Base-by-base conservation (phyloP, 345 rosid genomes). In the sweet orange (Citrus sinensis) region DNA sequence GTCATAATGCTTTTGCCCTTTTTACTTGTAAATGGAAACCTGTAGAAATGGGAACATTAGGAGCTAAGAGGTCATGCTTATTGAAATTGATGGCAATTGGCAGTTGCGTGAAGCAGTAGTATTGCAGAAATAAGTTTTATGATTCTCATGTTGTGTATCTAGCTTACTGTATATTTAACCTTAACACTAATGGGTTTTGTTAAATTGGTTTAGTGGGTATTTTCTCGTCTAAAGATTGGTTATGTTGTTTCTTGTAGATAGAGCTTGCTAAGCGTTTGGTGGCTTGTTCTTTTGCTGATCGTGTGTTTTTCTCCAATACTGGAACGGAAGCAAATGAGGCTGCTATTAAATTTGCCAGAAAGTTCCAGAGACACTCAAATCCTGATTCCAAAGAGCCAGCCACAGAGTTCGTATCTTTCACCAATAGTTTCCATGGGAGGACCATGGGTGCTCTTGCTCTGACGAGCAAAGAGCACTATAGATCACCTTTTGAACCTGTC, bases 241-340 rank as follows among this genome's bases (percentile, higher is more conserved):
- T 40, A 22, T 19, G 13, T 34, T 61, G 67, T 80, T 66, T 65
- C 22, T 35, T 83, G 82, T 77, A 93, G 98, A 85, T 90, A 65
- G 97, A 94, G 76, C 97, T 94, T 22, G 99, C 98, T 0, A 89
- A 88, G 78, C 87, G 88, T 30, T 86, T 94, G 4, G 98, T 96
- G 82, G 91, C 84, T 10, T 78, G 68, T 58, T 94, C 97, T 16
- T 96, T 94, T 27, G 98, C 99, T 7, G 96, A 92, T 80, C 87
- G 94, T 17, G 95, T 92, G 24, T 96, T 94, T 81, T 96, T 94
- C 80, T 65, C 93, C 10, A 96, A 94, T 82, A 90, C 98, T 65
- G 99, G 99, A 72, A 88, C 98, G 0, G 99, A 96, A 86, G 97
- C 99, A 74, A 96, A 96, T 80, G 97, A 96, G 85, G 98, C 98